phyloP scores from a whole-genome alignment of 345 rosid species.

The Gossypium longicalyx region DNA sequence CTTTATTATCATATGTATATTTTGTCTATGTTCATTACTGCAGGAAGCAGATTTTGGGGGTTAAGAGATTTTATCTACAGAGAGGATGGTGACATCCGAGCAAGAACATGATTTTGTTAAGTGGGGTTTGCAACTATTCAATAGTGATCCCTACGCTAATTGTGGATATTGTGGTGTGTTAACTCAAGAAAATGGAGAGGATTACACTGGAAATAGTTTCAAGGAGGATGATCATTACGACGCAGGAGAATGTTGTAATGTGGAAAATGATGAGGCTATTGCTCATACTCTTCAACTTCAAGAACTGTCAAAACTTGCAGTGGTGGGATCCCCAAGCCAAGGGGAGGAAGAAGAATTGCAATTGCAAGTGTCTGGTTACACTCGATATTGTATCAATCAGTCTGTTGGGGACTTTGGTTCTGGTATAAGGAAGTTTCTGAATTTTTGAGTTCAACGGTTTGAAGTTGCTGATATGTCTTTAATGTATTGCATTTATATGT shows the following conservation, averaged over 20 bases:
- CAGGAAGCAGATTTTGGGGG: conserved; percentile 4
- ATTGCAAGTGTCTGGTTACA: conserved; percentile 29
- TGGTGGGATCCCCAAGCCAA: conserved; percentile 31
- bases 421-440: conserved; percentile 28
- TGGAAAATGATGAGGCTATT: conserved; percentile 51
- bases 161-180: conserved; percentile 30
- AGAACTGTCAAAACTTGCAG: conserved; percentile 57
- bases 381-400: conserved; percentile 37
- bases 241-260: conserved; percentile 28
- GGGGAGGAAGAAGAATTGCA: conserved; percentile 23
- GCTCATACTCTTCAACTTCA: conserved; percentile 59
- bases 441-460: background rate
- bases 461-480: background rate
- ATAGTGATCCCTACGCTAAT: conserved; percentile 44
- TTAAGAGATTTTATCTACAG: background rate
- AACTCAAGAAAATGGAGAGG: conserved; percentile 32
- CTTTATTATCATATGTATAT: background rate
- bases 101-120: conserved; percentile 55
- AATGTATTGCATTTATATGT: conserved; percentile 8
- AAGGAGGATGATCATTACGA: conserved; percentile 37
- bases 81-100: conserved; percentile 41
- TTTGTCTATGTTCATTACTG: conserved; percentile 5
- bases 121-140: conserved; percentile 60
- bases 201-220: conserved; percentile 36
- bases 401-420: conserved; percentile 35